Evolutionary conservation across 2,329 filamentous ascomycete genomes (phyloP), one percentile per base, ranked within the genome.

Genomic region (Cordyceps javanica): DNA sequence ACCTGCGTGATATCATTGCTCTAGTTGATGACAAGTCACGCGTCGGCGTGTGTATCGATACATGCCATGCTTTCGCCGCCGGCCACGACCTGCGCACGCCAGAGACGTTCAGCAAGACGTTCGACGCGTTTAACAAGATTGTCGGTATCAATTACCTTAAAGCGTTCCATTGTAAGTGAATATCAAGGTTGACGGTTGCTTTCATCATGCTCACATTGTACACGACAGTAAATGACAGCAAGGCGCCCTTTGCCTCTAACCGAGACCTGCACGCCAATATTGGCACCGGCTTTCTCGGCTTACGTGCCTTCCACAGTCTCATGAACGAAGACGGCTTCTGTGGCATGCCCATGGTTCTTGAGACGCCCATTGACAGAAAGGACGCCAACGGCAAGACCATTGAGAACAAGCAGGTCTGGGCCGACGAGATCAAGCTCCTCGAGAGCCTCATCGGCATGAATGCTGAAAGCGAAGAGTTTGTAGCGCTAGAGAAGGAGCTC

Each of bases 211-310:
- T 45, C 14, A 45, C 16, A 28, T 41, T 16, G 46, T 34, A n/a
- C 4, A 21, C n/a, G 4, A 13, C 42, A 77, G 74, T 99, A 42
- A 99, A 99, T 71, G 94, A 99, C 73, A 95, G 89, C 74, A 99
- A 97, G 73, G 91, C 92, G 0, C 93, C 94, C 0, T 78, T 96
- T 30, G 79, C 74, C 42, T 94, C 90, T 36, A 83, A 91, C 63
- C 85, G 92, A 41, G 94, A 99, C 69, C 75, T 97, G 2, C 94
- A 99, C 72, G 91, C 93, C 62, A 97, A 97, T 69, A 97, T 99
- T 62, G 94, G 94, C 26, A 95, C 91, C 0, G 94, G 94, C 1
- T 99, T 95, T 68, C 80, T 99, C 0, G 94, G 94, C 0, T 80
- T 99, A 16, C 83, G 89, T 23, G 89, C 92, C 2, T 99, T 99